Conservation (phyloP, 257 asterid species). For the Nicotiana noctiflora region DNA sequence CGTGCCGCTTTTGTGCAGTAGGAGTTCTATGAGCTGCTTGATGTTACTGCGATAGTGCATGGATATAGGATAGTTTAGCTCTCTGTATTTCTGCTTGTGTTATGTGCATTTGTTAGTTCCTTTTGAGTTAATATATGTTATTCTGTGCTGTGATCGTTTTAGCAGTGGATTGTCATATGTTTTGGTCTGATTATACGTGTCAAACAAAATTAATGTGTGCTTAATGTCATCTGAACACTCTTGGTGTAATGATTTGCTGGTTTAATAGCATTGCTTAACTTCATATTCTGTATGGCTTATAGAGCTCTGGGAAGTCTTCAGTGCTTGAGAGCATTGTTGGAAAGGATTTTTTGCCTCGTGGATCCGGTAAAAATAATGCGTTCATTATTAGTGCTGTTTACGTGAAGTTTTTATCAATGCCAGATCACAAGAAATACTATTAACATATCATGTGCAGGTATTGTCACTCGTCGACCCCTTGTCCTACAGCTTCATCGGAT, state of each 20-base stretch:
- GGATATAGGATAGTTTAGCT: not conserved
- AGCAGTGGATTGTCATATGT: not conserved
- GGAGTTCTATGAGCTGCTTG: not conserved
- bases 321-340: constrained; percentile 97
- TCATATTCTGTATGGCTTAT: constrained; percentile 11
- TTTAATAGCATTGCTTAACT: not conserved
- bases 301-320: constrained; percentile 99
- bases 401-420: not conserved
- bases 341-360: constrained; percentile 97
- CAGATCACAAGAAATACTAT: not conserved
- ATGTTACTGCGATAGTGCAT: not conserved
- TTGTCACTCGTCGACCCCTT: constrained; percentile 96
- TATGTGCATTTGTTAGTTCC: not conserved
- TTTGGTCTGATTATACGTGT: not conserved
- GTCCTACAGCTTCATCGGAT: constrained; percentile 92
- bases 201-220: not conserved
- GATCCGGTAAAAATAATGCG: constrained; percentile 61
- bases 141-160: not conserved
- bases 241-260: not conserved
- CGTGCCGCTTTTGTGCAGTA: not conserved
- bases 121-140: not conserved
- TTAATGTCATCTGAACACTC: not conserved
- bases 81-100: not conserved
- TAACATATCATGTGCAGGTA: constrained; percentile 42
- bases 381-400: not conserved